Base-by-base conservation (phyloP, 495 filamentous ascomycete species). In the Melanomma pulvis-pyrius region DNA sequence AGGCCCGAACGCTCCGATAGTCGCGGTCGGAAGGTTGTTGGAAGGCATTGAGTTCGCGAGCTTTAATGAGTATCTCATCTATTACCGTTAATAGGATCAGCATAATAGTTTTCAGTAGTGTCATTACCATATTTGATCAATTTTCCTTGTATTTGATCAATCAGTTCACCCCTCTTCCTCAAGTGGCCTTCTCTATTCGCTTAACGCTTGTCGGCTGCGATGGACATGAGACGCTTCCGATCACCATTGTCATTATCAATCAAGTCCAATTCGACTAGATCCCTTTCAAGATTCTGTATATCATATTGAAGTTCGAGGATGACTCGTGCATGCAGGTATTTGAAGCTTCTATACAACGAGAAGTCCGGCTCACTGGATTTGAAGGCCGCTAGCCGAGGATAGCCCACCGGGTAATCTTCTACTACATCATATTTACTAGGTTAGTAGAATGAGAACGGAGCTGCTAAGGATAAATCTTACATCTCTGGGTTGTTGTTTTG, bases 1-100 rank as follows among this genome's bases (percentile, higher is more conserved):
- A 81, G 13, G 47, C 64, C 15, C 75, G 63, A 0, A 80, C 69
- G 41, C 74, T 80, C 2, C 53, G 25, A 32, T 80, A 80, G 47
- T 80, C 77, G 11, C 74, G 54, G 6, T 65, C 21, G 1, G 77
- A 73, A 0, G 79, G 79, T 21, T 58, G 59, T 26, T 78, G 71
- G 17, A 80, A 65, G 0, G 76, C 65, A 49, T 64, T 67, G 2
- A 80, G 50, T 36, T 78, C 68, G 28, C 72, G 32, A 17, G 79
- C 74, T 56, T 74, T 77, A 34, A 76, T 39, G 15, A 80, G 60
- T 0, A 80, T 19, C 9, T 79, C 73, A 22, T 74, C 75, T 70
- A 48, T 76, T 77, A 41, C 30, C 30, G 12, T 5, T 5, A 34
- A 5, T 12, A 34, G 76, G 70, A 7, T 34, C 25, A 26, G 8